Evolutionary conservation across 2,329 filamentous ascomycete genomes (phyloP).

Genomic region (Myotisia sp.): DNA sequence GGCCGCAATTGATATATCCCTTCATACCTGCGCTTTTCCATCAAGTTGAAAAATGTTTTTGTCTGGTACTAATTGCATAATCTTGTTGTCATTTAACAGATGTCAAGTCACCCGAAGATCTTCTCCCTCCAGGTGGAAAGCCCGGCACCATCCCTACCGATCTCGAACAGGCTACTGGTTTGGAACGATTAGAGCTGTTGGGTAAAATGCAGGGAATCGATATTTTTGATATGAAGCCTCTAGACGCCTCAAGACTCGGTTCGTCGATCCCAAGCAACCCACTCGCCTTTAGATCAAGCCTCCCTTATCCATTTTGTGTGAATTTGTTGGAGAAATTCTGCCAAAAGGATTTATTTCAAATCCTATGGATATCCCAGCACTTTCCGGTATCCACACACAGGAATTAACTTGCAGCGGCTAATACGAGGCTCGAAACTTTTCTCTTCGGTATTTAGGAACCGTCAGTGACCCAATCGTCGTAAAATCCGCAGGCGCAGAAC

Average conservation of each 20-base stretch:
- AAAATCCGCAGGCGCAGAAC: slow-evolving; percentile 85
- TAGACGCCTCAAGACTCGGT: slow-evolving; percentile 83
- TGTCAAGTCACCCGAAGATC: slow-evolving; percentile 66
- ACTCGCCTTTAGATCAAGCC: not conserved
- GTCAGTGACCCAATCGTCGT: slow-evolving; percentile 80
- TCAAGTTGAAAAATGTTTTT: too few species aligned
- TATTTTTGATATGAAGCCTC: slow-evolving; percentile 94
- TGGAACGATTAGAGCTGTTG: slow-evolving; percentile 95
- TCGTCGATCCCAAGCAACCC: slow-evolving; percentile 24
- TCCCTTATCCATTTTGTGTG: too few species aligned
- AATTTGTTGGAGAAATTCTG: too few species aligned
- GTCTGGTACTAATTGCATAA: too few species aligned
- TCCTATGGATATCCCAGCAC: too few species aligned
- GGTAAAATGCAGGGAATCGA: slow-evolving; percentile 99
- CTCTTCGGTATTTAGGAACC: slow-evolving; percentile 47
- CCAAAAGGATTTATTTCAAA: too few species aligned
- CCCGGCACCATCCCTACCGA: slow-evolving; percentile 82
- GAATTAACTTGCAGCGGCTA: too few species aligned
- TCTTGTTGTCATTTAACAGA: too few species aligned
- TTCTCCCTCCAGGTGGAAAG: slow-evolving; percentile 67
- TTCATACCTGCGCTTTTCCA: too few species aligned
- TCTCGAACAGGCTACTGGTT: slow-evolving; percentile 87
- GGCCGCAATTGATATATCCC: too few species aligned
- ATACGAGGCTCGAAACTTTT: too few species aligned
- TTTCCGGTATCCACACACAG: too few species aligned